A percentile compares a stretch with the other conserved stretches of the same genome.
phyloP scores from a whole-genome alignment of 1,284 basidiomycete genomes.

The Omphalotus olearius region DNA sequence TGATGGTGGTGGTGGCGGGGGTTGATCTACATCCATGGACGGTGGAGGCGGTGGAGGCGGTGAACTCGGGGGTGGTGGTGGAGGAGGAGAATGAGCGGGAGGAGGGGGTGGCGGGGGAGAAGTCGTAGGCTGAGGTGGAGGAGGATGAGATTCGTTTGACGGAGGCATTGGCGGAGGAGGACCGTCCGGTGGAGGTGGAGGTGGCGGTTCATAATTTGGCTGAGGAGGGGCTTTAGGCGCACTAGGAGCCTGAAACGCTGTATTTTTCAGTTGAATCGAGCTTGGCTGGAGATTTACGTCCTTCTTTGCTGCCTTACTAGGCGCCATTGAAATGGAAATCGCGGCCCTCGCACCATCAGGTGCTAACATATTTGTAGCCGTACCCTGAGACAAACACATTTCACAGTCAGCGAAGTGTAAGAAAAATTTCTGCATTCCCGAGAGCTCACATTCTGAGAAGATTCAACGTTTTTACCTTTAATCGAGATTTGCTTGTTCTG shows the following conservation, averaged over 20 bases:
- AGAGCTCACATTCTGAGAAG: neutral
- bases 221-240: slow-evolving; percentile 8
- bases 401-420: neutral
- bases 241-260: slow-evolving; percentile 1
- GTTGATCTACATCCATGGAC: too few species aligned
- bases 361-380: slow-evolving; percentile 1
- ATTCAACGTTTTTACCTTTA: slow-evolving; percentile 16
- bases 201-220: slow-evolving; percentile 12
- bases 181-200: slow-evolving; percentile 11
- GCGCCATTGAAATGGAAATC: slow-evolving; percentile 25
- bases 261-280: slow-evolving; percentile 1
- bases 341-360: slow-evolving; percentile 17
- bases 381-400: slow-evolving; percentile 5
- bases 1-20: slow-evolving; percentile 4
- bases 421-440: neutral
- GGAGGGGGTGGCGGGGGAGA: slow-evolving; percentile 7
- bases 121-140: slow-evolving; percentile 9
- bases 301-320: slow-evolving; percentile 5
- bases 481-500: slow-evolving; percentile 28
- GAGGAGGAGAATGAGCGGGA: slow-evolving; percentile 5
- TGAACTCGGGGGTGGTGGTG: slow-evolving; percentile 11
- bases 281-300: neutral
- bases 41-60: slow-evolving; percentile 14
- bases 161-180: slow-evolving; percentile 17
- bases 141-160: slow-evolving; percentile 5